These are phyloP conservation scores for Pseudogymnoascus destructans DNA, from an alignment of 2,329 filamentous ascomycete species.

Conservation along the genomic window DNA sequence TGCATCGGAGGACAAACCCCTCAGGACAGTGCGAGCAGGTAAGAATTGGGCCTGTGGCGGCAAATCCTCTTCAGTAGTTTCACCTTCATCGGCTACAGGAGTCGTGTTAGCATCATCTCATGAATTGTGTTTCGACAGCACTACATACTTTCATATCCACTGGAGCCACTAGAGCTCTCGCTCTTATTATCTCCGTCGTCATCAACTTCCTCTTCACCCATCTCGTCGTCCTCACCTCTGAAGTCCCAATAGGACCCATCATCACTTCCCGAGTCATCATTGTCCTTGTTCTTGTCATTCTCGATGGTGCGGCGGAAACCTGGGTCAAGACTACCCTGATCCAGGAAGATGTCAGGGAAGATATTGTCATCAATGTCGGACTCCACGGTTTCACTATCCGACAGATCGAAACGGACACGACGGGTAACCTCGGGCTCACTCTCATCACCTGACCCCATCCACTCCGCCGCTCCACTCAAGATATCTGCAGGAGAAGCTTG, in stretches of 20 bases:
- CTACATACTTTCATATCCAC: constrained; percentile 46
- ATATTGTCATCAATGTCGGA: constrained; percentile 44
- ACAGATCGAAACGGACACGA: constrained; percentile 62
- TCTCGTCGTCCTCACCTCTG: constrained; percentile 13
- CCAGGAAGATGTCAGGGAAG: constrained; percentile 67
- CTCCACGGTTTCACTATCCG: constrained; percentile 53
- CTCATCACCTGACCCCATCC: constrained; percentile 13
- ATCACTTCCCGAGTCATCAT: constrained; percentile 13
- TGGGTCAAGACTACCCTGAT: constrained; percentile 60
- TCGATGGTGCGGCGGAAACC: constrained; percentile 63
- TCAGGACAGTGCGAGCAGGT: constrained; percentile 36
- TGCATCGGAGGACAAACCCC: constrained; percentile 29
- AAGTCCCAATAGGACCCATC: constrained; percentile 21
- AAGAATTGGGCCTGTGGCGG: constrained; percentile 34
- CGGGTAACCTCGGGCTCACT: constrained; percentile 12
- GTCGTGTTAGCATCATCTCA: constrained; percentile 31
- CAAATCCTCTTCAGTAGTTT: constrained; percentile 46
- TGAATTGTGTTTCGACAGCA: constrained; percentile 16
- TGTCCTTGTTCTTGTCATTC: constrained; percentile 42
- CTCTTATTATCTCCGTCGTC: constrained; percentile 22
- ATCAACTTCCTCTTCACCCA: constrained; percentile 32
- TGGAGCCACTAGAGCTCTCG: constrained; percentile 29
- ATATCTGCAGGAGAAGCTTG: constrained; percentile 14
- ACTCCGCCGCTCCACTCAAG: constrained; percentile 13
- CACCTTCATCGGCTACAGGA: constrained; percentile 40